Evolutionary conservation across 1,284 basidiomycete genomes (phyloP).

Genomic region (Melampsora americana): DNA sequence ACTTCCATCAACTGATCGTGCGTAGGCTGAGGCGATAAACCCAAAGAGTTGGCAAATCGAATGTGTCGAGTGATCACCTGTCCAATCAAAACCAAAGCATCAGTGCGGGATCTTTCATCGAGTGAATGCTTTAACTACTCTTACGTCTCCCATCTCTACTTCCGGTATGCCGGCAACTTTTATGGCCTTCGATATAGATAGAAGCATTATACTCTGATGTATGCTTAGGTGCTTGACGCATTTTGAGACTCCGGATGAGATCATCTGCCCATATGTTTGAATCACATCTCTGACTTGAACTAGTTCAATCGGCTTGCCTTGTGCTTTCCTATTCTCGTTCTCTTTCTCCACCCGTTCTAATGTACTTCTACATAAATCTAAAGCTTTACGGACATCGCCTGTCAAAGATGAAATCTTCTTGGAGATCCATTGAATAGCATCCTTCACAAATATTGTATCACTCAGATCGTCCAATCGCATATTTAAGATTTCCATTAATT

Average conservation of each 20-base stretch:
- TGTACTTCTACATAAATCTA: conserved; percentile 79
- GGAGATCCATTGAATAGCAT: conserved; percentile 82
- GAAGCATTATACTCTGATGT: conserved; percentile 84
- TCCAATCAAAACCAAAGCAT: neutral
- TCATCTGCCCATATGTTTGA: conserved; percentile 61
- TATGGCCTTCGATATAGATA: conserved; percentile 63
- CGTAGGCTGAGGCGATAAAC: conserved; percentile 23
- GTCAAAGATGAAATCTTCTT: conserved; percentile 89
- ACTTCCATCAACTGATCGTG: conserved; percentile 37
- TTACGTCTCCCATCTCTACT: conserved; percentile 41
- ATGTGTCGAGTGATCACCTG: conserved; percentile 40
- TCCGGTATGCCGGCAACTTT: conserved; percentile 37
- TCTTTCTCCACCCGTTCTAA: conserved; percentile 59
- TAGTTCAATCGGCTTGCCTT: conserved; percentile 57
- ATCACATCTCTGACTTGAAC: conserved; percentile 73
- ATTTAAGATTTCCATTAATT: conserved; percentile 81
- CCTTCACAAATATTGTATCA: conserved; percentile 57
- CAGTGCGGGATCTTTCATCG: neutral
- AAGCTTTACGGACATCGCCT: conserved; percentile 86
- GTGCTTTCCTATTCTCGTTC: conserved; percentile 48
- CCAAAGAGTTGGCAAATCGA: conserved; percentile 26
- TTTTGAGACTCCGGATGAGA: conserved; percentile 57
- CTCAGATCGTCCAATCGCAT: conserved; percentile 62
- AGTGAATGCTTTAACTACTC: neutral
- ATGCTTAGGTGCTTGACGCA: conserved; percentile 75